Evolutionary conservation across 345 rosid genomes (phyloP).

Genomic region (Salix exigua): DNA sequence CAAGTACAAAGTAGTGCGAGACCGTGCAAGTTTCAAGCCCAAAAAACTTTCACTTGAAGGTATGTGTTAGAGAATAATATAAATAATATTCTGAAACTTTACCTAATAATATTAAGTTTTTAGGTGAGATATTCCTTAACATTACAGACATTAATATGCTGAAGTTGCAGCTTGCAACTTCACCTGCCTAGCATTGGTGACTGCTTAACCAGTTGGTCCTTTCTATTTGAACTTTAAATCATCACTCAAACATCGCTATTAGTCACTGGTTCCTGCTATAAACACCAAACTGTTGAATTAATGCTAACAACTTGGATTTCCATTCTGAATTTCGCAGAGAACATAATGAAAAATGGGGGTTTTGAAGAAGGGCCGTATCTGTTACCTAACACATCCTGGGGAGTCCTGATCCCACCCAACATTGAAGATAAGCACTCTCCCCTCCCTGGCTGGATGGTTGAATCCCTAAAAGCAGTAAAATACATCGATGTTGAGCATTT

Average conservation of each 20-base stretch:
- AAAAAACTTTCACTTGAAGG: no score
- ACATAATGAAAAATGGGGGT: constrained; percentile 42
- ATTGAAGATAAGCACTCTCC: constrained; percentile 54
- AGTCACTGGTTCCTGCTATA: not conserved
- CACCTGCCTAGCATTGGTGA: not conserved
- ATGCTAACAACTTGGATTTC: no score
- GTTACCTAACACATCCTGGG: constrained; percentile 48
- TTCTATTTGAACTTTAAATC: not conserved
- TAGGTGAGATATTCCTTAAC: no score
- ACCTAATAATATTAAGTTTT: no score
- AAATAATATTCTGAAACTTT: no score
- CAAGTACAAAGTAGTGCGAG: no score
- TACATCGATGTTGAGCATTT: constrained; percentile 34
- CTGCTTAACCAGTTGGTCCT: not conserved
- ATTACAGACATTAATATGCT: not conserved
- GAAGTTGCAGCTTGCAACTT: not conserved
- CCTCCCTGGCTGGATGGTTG: constrained; percentile 50
- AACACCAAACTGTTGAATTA: not conserved
- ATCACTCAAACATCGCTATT: not conserved
- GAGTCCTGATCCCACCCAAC: constrained; percentile 48
- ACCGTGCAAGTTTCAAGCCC: no score
- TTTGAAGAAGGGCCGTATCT: constrained; percentile 54
- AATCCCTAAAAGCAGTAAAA: constrained; percentile 56
- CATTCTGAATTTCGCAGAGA: constrained; percentile 17
- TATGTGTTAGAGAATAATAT: no score